Base-by-base conservation (phyloP, 2,329 filamentous ascomycete genomes). In the Epichloe gansuensis region DNA sequence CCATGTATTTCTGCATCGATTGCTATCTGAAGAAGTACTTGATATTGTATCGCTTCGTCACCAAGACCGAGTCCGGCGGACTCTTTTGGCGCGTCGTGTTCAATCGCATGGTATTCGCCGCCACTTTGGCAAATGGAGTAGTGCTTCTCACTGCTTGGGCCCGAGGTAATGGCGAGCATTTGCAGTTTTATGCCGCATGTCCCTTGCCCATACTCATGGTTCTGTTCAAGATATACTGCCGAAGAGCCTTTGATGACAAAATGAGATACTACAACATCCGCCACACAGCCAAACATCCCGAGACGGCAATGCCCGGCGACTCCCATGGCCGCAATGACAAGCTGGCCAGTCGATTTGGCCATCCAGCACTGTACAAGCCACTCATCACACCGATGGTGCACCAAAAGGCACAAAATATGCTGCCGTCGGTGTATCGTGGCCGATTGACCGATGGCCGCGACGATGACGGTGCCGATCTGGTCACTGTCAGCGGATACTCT, bases 321-420 rank as follows among this genome's bases (percentile, higher is more conserved):
- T 69, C 72, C 50, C 72, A 74, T 15, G 65, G 73, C 65, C 80
- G 77, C 61, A 83, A 69, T 64, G 90, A 85, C 67, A 85, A 80
- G 61, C 78, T 90, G 52, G 85, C 80, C 55, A 82, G 82, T 25
- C 80, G 87, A 28, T 98, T 96, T 64, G 91, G 90, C 2, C 89
- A 98, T 65, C 93, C 91, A 1, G 90, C 88, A 4, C 76, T 97
- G 15, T 95, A 93, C 73, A 87, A 86, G 67, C 85, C 87, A 3
- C 76, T 97, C 21, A 91, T 91, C 60, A 95, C 90, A 0, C 91
- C 91, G 3, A 96, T 97, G 91, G 91, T 97, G 3, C 86, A 94
- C 61, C 86, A 88, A 51, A 95, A 87, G 68, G 88, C 89, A 2
- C 88, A 93, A 62, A 90, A 93, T 54, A 77, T 93, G 42, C 77